A percentile compares a stretch with the other conserved stretches of the same genome.
Conservation (phyloP, 75 land plant species). For the Pinus albicaulis region DNA sequence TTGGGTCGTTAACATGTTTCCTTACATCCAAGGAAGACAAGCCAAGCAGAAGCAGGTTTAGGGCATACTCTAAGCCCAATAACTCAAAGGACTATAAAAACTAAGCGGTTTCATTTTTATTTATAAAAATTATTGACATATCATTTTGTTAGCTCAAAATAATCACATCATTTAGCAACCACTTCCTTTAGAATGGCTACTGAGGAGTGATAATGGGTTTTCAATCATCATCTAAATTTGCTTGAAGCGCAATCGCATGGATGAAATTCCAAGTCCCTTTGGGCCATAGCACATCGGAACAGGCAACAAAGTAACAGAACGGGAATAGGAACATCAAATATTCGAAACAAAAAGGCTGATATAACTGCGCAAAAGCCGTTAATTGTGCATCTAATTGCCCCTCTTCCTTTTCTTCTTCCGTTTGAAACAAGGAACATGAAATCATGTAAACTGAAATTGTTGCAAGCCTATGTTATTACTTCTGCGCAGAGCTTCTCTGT, state of each 20-base stretch:
- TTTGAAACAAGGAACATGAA: background rate
- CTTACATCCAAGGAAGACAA: too few relatives aligned
- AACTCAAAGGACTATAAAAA: background rate
- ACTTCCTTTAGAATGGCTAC: background rate
- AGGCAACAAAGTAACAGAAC: background rate
- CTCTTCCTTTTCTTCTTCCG: background rate
- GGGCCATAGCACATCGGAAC: background rate
- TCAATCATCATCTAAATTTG: background rate
- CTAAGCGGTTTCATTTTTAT: background rate
- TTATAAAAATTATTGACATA: background rate
- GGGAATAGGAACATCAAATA: background rate
- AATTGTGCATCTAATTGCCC: background rate
- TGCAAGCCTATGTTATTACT: background rate
- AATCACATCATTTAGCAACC: background rate
- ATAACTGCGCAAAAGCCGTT: background rate
- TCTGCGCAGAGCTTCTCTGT: background rate
- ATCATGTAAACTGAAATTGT: background rate
- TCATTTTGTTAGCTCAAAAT: background rate
- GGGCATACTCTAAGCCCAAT: too few relatives aligned
- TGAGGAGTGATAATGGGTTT: background rate
- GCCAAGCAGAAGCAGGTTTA: too few relatives aligned
- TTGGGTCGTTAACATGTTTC: too few relatives aligned
- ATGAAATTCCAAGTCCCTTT: background rate
- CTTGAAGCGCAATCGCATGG: background rate
- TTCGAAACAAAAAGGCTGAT: background rate